Base-by-base conservation (phyloP, 176 grass and related monocot species). In the Carex cristatella region DNA sequence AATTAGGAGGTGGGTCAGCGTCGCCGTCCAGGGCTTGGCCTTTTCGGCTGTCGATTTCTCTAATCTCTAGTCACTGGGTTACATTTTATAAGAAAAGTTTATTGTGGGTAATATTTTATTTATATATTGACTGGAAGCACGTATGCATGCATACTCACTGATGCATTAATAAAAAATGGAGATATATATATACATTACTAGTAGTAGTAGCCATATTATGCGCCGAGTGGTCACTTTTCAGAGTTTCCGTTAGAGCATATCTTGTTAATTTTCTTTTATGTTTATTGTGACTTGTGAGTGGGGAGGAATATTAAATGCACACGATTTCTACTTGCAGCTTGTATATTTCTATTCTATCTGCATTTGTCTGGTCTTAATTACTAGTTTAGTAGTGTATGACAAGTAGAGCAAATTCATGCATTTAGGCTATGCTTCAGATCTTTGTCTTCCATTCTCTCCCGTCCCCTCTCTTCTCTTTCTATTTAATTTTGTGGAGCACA, bases 1-100 rank as follows among this genome's bases (percentile, higher is more conserved):
- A 83, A 83, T 83, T 83, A 68, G 81, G 62, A 69, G 81, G 23
- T 83, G 81, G 62, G 81, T 83, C 42, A 11, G 44, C 63, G 61
- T 83, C 42, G n/a, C 62, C 63, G 61, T 83, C 63, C 54, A 83
- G 37, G 16, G 12, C 37, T 79, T 82, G 80, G 61, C 62, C 61
- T 83, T 68, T 64, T 83, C 14, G 13, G 60, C 56, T 83, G 80
- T 51, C 61, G 12, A 49, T 12, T 67, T 82, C 61, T 83, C 40
- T 48, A 27, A 31, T 82, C 61, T 56, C 15, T 63, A 61, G 57
- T 66, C 9, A 83, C 61, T 66, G 19, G 48, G 61, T 55, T 83
- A 33, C 1, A 81, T 54, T 81, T 40, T 37, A 23, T 44, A 38
- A 77, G 16, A 28, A 14, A 15, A 18, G 30, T 31, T 70, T 38